Base-by-base conservation (phyloP, 176 grass and related monocot genomes). In the Triticum urartu region DNA sequence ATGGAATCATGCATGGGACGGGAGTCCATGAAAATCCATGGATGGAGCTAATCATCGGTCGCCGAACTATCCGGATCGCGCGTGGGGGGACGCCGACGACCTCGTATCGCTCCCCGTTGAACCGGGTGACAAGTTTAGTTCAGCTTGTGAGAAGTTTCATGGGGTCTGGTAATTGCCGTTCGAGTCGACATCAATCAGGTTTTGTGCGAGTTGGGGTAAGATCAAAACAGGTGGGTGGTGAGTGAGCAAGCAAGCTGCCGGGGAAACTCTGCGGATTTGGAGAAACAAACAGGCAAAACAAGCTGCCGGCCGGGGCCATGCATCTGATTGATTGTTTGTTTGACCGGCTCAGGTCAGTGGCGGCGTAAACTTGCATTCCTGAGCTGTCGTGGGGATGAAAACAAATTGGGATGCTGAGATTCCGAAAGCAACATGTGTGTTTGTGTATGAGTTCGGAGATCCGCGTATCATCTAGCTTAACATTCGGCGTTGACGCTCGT, bases 181-280 rank as follows among this genome's bases (percentile, higher is more conserved):
- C 0, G 20, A 6, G 70, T 76, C 79, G 11, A 12, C 87, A 32
- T 84, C 81, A 70, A 30, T 84, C 81, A 70, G 28, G 20, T 17
- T 21, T 8, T 59, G 3, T 5, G 60, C 10, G 13, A 28, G 3
- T 7, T 64, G 48, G 1, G 1, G 48, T 6, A 17, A 58, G 20
- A 8, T 32, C 22, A 7, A 58, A 21, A 26, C 15, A 38, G 5
- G 59, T 35, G 64, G 0, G 11, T n/a, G 13, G 18, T 24, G 12
- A 52, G 61, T 10, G 38, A 39, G 38, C 38, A 35, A 5, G 34
- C 34, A 35, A 5, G 47, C 75, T 40, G 30, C 8, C 6, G 2
- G 38, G 54, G 40, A 15, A 32, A 50, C 13, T 1, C 34, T 30
- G 14, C 59, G 14, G 33, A 30, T 75, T 54, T 15, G 45, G 33